A percentile compares a stretch with the other conserved stretches of the same genome.
Conservation (phyloP, 2,329 filamentous ascomycete species). For the Rhinocladiella mackenziei region DNA sequence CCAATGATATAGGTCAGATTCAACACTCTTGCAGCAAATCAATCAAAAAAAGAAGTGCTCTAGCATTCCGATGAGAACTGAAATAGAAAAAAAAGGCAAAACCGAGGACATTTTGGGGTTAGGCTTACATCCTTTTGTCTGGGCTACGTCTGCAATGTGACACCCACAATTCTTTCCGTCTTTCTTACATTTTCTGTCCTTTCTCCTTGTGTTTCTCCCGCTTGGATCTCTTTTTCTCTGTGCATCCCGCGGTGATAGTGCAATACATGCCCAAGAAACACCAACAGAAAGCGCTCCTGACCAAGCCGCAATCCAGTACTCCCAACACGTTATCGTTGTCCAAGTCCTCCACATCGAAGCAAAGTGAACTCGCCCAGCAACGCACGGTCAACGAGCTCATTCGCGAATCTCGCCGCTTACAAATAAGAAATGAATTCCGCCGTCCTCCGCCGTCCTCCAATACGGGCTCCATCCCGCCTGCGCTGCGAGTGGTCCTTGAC, state of each 20-base stretch:
- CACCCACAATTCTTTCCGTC: too few species aligned
- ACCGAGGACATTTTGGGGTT: too few species aligned
- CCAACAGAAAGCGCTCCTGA: constrained; percentile 34
- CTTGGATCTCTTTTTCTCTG: neutral
- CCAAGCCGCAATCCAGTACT: constrained; percentile 40
- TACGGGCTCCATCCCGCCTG: constrained; percentile 43
- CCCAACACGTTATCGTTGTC: constrained; percentile 40
- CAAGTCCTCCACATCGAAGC: constrained; percentile 25
- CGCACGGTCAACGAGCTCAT: constrained; percentile 48
- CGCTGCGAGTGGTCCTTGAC: constrained; percentile 43
- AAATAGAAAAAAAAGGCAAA: too few species aligned
- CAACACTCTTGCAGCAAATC: too few species aligned
- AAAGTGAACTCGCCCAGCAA: constrained; percentile 28
- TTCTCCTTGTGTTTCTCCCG: too few species aligned
- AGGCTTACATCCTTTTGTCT: too few species aligned
- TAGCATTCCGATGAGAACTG: too few species aligned
- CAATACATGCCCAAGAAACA: constrained; percentile 47
- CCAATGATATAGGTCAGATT: too few species aligned
- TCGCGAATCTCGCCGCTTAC: constrained; percentile 44
- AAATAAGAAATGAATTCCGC: constrained; percentile 30
- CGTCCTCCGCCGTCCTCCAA: constrained; percentile 24
- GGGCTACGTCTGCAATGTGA: too few species aligned
- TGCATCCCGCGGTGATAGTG: neutral
- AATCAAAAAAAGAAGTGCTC: too few species aligned
- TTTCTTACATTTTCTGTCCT: too few species aligned